Base-by-base conservation (phyloP, 2,329 filamentous ascomycete genomes). In the Aspergillus sp. region DNA sequence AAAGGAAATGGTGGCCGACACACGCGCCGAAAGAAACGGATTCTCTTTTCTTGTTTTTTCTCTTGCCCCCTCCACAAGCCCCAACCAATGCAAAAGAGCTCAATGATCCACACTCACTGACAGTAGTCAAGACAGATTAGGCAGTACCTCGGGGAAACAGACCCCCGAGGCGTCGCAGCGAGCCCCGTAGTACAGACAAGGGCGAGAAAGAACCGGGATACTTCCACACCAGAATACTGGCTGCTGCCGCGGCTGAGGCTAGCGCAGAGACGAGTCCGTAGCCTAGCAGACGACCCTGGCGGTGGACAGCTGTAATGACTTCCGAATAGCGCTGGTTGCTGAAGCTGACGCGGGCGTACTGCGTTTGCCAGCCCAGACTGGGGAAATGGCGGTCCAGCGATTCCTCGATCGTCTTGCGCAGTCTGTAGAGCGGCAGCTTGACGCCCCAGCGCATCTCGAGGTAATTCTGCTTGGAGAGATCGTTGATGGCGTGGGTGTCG, bases 311-410 rank as follows among this genome's bases (percentile, higher is more conserved):
- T 45, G 78, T 80, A 36, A 92, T 84, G 3, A 98, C 90, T 61
- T 96, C 89, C 0, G 90, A 91, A 75, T 99, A 99, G 20, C 90
- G 81, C 77, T 96, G 90, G 69, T 96, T 97, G 60, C 91, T 91
- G 73, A 99, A 99, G 66, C 92, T 96, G 9, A 99, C 89, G 20
- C 94, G 85, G 0, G 90, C 87, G 73, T 99, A 99, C 77, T 96
- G 92, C 2, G 95, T 99, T 71, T 89, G 87, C 88, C 94, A 97
- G 0, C 94, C 95, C 12, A 93, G 77, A 26, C 83, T 79, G 0
- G 95, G 95, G 2, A 96, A 71, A 67, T 90, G 88, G 14, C 90
- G 84, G 55, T 89, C 91, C 55, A 98, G 79, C 36, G 84, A 85
- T 78, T 99, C 95, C 72, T 99, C 95, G 14, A 97, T 79, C 65